Evolutionary conservation across 1,284 basidiomycete species (phyloP).

Genomic region (Vanrija humicola): DNA sequence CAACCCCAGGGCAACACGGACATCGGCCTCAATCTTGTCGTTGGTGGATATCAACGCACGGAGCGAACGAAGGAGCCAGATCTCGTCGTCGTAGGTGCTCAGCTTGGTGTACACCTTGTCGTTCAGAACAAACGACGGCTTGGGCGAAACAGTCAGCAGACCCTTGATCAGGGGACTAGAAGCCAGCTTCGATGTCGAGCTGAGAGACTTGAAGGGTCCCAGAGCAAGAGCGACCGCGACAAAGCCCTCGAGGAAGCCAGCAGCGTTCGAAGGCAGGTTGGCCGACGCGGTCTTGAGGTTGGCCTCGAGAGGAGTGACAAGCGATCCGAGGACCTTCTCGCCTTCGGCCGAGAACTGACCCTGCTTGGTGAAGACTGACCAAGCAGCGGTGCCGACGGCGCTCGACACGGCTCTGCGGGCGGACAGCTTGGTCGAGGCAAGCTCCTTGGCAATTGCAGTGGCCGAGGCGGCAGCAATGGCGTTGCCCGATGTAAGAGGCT

Average conservation of each 20-base stretch:
- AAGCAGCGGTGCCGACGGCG: conserved; percentile 56
- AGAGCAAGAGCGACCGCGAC: conserved; percentile 67
- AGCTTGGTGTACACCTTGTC: conserved; percentile 80
- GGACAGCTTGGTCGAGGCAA: conserved; percentile 58
- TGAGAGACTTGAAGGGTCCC: conserved; percentile 53
- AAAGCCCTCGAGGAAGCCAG: conserved; percentile 77
- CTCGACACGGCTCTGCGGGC: conserved; percentile 57
- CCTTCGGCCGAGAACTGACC: conserved; percentile 48
- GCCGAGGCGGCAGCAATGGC: conserved; percentile 53
- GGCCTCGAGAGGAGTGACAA: conserved; percentile 63
- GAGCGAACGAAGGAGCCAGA: conserved; percentile 71
- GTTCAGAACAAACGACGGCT: conserved; percentile 79
- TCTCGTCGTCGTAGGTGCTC: conserved; percentile 61
- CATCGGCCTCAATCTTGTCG: conserved; percentile 57
- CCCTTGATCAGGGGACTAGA: conserved; percentile 39
- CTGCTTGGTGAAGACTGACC: conserved; percentile 45
- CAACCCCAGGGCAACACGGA: conserved; percentile 61
- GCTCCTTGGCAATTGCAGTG: conserved; percentile 62
- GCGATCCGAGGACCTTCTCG: conserved; percentile 53
- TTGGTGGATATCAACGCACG: conserved; percentile 57
- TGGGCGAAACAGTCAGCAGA: conserved; percentile 52
- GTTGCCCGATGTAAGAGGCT: conserved; percentile 53
- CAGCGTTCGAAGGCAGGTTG: conserved; percentile 58
- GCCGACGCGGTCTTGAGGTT: conserved; percentile 57
- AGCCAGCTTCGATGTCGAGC: conserved; percentile 26